Base-by-base conservation (phyloP, 2,329 filamentous ascomycete species). In the Paecilomyces sp. region DNA sequence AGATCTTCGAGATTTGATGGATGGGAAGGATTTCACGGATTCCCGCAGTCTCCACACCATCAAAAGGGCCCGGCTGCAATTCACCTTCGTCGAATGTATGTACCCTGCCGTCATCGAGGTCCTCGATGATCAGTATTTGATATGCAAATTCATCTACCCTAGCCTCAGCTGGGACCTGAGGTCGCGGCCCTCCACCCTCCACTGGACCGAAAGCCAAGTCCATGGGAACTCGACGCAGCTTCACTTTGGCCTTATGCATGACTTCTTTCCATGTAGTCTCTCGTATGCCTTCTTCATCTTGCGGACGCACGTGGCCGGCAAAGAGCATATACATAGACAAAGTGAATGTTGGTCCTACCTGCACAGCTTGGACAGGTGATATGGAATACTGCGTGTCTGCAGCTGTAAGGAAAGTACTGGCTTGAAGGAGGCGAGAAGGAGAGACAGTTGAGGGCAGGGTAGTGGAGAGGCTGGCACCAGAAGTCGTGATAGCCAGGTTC, bases 261-360 rank as follows among this genome's bases (percentile, higher is more conserved):
- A 96, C 92, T 72, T 99, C 93, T 71, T 97, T 94, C 94, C 94
- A 97, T 0, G 92, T 89, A 0, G 91, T 80, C 76, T 87, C 75
- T 76, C 89, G 71, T 65, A 87, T 66, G 67, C 84, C 76, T 72
- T 85, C 74, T 75, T 85, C 75, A 66, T 83, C 79, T 18, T 83
- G 80, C 2, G 80, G 77, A 47, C 84, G 76, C 52, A 87, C 79
- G 73, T 97, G 92, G 1, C 91, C 89, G 1, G 88, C 82, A 68
- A 97, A 99, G 0, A 97, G 83, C 92, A 97, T 97, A 74, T 97
- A 99, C 65, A 97, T 78, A 0, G 92, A 96, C 7, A 97, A 74
- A 0, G 85, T 88, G 68, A 97, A 97, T 0, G 87, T 85, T 0
- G 93, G 92, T 0, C 94, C 94, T 61, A 97, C 89, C 70, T 97